A percentile compares a stretch with the other conserved stretches of the same genome.
Conservation (phyloP, 2,329 filamentous ascomycete genomes). For the Sarocladiaceae sp. region DNA sequence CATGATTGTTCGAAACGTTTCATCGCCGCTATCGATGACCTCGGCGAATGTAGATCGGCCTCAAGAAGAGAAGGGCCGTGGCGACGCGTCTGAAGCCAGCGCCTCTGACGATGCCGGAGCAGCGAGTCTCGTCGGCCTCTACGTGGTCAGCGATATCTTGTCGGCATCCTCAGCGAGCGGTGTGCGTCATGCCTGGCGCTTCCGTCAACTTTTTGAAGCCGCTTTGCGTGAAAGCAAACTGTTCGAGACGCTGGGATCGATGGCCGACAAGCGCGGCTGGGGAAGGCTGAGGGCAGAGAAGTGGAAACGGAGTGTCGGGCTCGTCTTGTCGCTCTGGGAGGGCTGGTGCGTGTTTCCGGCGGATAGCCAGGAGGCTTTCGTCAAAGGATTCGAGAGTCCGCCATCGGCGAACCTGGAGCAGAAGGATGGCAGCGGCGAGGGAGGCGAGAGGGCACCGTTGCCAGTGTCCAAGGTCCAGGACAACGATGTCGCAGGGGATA, state of each 20-base stretch:
- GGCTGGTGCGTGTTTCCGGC: constrained; percentile 68
- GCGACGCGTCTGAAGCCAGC: constrained; percentile 35
- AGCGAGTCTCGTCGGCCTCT: constrained; percentile 73
- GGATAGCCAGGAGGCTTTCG: constrained; percentile 66
- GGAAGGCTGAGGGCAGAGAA: constrained; percentile 77
- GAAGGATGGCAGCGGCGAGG: constrained; percentile 23
- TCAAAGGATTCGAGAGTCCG: constrained; percentile 64
- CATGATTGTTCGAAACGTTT: constrained; percentile 76
- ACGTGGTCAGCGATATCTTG: constrained; percentile 70
- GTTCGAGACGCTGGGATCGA: constrained; percentile 68
- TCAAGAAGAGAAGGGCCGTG: constrained; percentile 30
- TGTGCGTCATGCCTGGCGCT: constrained; percentile 81
- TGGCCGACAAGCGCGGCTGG: constrained; percentile 69
- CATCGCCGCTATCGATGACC: constrained; percentile 67
- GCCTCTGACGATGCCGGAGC: constrained; percentile 55
- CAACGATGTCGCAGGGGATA: constrained; percentile 33
- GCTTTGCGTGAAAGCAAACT: constrained; percentile 61
- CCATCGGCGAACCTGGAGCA: constrained; percentile 33
- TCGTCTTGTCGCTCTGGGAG: constrained; percentile 66
- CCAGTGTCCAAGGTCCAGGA: constrained; percentile 24
- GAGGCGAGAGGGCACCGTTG: constrained; percentile 11
- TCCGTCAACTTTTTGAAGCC: constrained; percentile 71
- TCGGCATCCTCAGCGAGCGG: constrained; percentile 70
- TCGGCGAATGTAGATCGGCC: constrained; percentile 57
- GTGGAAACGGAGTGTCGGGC: constrained; percentile 70